Percentiles rank a stretch among this genome's conserved stretches.
Conservation (phyloP, 495 filamentous ascomycete species). For the Penicillium macrosclerotiorum region DNA sequence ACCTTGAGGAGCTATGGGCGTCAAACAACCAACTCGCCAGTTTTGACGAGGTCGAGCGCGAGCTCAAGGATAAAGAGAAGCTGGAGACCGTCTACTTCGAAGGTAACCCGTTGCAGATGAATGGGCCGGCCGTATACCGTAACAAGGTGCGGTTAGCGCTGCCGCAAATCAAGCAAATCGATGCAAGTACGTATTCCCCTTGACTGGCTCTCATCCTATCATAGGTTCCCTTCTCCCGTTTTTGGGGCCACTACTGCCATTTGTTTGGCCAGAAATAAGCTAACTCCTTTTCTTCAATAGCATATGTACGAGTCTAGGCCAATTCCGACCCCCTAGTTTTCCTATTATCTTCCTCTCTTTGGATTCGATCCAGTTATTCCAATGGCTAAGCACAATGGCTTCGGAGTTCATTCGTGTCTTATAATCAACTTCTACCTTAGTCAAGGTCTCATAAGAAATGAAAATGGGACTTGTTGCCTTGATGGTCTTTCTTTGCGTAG, state of each 20-base stretch:
- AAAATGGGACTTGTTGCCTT: constrained; percentile 1
- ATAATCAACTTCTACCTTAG: not conserved
- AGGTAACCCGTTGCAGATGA: constrained; percentile 84
- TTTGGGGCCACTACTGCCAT: no score
- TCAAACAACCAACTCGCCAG: constrained; percentile 79
- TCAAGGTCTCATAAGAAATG: constrained; percentile 6
- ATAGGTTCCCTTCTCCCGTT: no score
- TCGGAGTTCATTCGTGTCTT: not conserved
- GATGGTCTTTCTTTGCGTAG: not conserved
- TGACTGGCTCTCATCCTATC: no score
- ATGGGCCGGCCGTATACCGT: constrained; percentile 73
- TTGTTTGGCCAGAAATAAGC: no score
- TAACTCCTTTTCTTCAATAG: constrained; percentile 16
- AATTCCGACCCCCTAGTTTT: no score
- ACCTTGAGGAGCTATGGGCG: constrained; percentile 91
- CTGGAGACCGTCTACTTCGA: constrained; percentile 96
- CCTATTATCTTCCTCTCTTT: no score
- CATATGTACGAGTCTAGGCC: constrained; percentile 32
- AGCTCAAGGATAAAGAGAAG: constrained; percentile 72
- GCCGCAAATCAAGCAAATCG: constrained; percentile 87
- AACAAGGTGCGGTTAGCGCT: constrained; percentile 89
- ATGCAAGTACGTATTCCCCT: constrained; percentile 76
- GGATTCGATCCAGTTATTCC: not conserved
- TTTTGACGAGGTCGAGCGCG: constrained; percentile 80
- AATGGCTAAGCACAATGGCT: not conserved